Conservation (phyloP, 2,329 filamentous ascomycete species). For the Daldinia sp. region DNA sequence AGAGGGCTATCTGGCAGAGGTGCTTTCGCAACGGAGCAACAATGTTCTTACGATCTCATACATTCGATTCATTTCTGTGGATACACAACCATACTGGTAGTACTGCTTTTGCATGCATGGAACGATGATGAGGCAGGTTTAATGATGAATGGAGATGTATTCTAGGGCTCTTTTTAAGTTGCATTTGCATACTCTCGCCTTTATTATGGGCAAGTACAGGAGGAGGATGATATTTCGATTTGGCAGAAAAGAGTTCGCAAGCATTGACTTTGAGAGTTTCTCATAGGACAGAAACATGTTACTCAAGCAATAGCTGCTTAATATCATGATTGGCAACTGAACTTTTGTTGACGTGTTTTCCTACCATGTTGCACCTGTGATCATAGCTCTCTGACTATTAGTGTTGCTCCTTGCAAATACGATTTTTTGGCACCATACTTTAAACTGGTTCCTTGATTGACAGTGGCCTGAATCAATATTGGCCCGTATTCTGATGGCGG, state of each 20-base stretch:
- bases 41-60: constrained; percentile 23
- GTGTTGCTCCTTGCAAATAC: constrained; percentile 4
- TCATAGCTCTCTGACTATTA: constrained; percentile 1
- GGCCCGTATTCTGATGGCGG: background rate
- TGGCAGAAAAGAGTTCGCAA: constrained; percentile 24
- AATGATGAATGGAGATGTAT: constrained; percentile 35
- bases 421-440: constrained; percentile 2
- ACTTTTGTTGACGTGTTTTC: constrained; percentile 1
- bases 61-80: constrained; percentile 38
- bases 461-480: background rate
- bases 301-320: constrained; percentile 41
- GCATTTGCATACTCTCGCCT: constrained; percentile 40
- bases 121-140: constrained; percentile 31
- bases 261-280: constrained; percentile 41
- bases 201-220: constrained; percentile 17
- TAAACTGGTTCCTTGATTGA: background rate
- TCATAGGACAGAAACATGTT: constrained; percentile 44
- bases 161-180: constrained; percentile 34
- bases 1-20: constrained; percentile 6
- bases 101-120: constrained; percentile 33
- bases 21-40: constrained; percentile 13
- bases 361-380: background rate
- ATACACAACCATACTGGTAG: constrained; percentile 39
- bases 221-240: constrained; percentile 19
- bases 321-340: constrained; percentile 33